Conservation (phyloP, 2,329 filamentous ascomycete genomes). For the Colletotrichum chrysophilum region DNA sequence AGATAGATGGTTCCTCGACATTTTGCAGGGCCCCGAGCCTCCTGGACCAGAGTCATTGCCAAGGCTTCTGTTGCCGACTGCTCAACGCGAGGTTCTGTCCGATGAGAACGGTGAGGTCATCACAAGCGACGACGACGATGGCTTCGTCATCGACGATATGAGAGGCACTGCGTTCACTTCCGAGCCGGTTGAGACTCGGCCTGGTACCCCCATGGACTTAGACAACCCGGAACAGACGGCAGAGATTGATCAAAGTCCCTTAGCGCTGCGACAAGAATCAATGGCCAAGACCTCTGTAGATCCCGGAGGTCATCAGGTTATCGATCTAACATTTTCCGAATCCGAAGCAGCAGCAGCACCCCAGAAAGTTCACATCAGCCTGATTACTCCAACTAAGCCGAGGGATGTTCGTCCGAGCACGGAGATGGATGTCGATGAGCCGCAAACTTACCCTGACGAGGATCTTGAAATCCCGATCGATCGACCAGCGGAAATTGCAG, state of each 20-base stretch:
- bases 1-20: conserved; percentile 52
- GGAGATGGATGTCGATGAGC: neutral
- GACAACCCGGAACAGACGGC: neutral
- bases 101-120: conserved; percentile 54
- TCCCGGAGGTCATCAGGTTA: neutral
- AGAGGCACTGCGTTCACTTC: neutral
- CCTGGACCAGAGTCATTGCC: conserved; percentile 35
- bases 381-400: conserved; percentile 14
- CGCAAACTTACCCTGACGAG: neutral
- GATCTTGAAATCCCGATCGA: conserved; percentile 11
- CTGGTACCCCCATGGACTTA: neutral
- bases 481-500: conserved; percentile 15
- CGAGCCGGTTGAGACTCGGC: neutral
- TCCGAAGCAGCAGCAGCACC: neutral
- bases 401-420: neutral
- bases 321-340: conserved; percentile 17
- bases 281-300: neutral
- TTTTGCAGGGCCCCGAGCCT: conserved; percentile 50
- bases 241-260: neutral
- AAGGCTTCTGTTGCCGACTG: conserved; percentile 31
- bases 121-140: conserved; percentile 52
- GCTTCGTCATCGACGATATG: conserved; percentile 52
- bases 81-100: neutral
- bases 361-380: neutral
- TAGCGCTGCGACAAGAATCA: neutral